These are phyloP conservation scores for Cryptosporidium canis DNA, from an alignment of 169 alveolate species.

Conservation along the genomic window DNA sequence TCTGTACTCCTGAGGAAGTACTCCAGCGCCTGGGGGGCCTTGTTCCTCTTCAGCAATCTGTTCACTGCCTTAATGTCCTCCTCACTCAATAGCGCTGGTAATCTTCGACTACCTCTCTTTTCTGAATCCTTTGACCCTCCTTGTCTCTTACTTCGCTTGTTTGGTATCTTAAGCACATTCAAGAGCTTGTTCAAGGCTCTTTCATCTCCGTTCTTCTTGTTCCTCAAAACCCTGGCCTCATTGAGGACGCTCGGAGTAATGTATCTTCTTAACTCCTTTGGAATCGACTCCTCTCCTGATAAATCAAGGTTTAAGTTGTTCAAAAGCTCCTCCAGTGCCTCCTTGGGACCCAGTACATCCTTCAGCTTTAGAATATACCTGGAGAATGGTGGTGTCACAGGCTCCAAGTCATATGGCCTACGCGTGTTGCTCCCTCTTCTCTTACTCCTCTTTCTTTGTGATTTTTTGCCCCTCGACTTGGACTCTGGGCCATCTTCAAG, in stretches of 20 bases:
- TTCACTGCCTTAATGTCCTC: constrained; percentile 56
- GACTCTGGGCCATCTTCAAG: neutral
- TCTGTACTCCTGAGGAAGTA: constrained; percentile 27
- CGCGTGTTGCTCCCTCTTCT: neutral
- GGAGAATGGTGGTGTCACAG: constrained; percentile 50
- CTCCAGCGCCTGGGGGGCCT: constrained; percentile 59
- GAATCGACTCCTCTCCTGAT: neutral
- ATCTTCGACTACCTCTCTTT: neutral
- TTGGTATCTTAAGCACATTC: constrained; percentile 34
- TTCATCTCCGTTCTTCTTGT: constrained; percentile 38
- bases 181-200: constrained; percentile 9
- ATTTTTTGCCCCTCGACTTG: neutral
- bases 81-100: constrained; percentile 34
- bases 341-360: constrained; percentile 56
- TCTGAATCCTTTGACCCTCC: neutral
- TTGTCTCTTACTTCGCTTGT: neutral
- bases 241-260: constrained; percentile 5
- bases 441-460: constrained; percentile 20
- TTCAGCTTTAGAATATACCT: constrained; percentile 39
- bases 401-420: constrained; percentile 57
- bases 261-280: constrained; percentile 19
- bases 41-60: constrained; percentile 20
- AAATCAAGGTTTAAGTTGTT: constrained; percentile 26
- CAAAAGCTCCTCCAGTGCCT: constrained; percentile 56
- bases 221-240: neutral